Evolutionary conservation across 495 filamentous ascomycete species (phyloP), one percentile per base, ranked within the genome.

Genomic region (Sphaerosporella brunnea): DNA sequence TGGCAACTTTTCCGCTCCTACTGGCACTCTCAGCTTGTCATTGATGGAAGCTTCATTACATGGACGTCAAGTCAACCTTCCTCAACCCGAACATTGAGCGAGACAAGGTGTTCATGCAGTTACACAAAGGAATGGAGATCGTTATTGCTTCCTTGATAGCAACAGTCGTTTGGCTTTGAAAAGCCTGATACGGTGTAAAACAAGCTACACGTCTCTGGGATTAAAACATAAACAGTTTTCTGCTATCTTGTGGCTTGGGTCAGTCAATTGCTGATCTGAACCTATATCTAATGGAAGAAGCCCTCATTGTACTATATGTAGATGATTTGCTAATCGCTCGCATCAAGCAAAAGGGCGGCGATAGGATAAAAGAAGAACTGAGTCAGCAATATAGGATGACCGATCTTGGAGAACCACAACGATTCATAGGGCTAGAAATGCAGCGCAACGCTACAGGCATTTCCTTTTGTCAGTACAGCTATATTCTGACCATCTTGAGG

Each of bases 41-140:
- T 4, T 9, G 30, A 11, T 57, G 52, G 47, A 11, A 38, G 0
- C 23, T 57, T 1, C 2, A 51, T 3, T 32, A 57, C 2, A 25
- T 57, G 23, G 44, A 57, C 16, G 45, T 57, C 1, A 30, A 48
- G 1, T 52, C 48, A 0, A 43, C 38, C 0, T 57, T 54, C 20
- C 45, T 54, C 1, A 51, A 57, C 23, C 44, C 35, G 0, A 18
- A 16, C 10, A 45, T 55, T 21, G 24, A 49, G 3, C n/a, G 15
- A 16, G 44, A 43, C n/a, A n/a, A n/a, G 5, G 18, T 54, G 0
- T 37, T 24, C 15, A 50, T 54, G 45, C 16, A 51, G n/a, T 23
- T 51, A 2, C 51, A 43, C 1, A 32, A 51, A 23, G 52, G 44
- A 24, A 3, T n/a, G n/a, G n/a, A n/a, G n/a, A n/a, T n/a, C n/a